Evolutionary conservation across 2,329 filamentous ascomycete species (phyloP), one percentile per base, ranked within the genome.

Genomic region (Hypoxylon rubiginosum): DNA sequence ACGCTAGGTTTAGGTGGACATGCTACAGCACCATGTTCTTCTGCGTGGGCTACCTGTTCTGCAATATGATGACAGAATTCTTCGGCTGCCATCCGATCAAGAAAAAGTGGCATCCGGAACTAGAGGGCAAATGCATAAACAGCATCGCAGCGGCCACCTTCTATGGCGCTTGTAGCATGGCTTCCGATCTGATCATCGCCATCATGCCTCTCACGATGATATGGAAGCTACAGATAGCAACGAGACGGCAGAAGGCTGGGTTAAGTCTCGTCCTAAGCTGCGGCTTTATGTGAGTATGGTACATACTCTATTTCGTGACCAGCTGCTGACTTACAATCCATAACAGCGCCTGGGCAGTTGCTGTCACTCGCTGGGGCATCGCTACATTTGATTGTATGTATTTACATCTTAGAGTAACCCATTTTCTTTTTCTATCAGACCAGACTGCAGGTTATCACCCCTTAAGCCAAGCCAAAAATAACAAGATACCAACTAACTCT

Each of bases 41-140:
- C 15, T 82, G 76, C 73, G 86, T 86, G 34, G 88, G 84, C 67
- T 87, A 78, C 0, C 86, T 90, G 10, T 91, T 83, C 52, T 90
- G 86, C 54, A 86, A 77, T 73, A 91, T 84, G 11, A 89, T 68
- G 19, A 73, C 69, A 49, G 69, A 73, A 48, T 73, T 73, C 57
- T 48, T 73, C 45, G 71, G 71, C 4, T 73, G 71, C 60, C 58
- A 67, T n/a, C 71, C 71, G 19, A 72, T 71, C 53, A 46, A 32
- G 17, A 73, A 73, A 56, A 73, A 71, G 63, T 73, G 71, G 71
- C 30, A 68, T 8, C 66, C 69, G 24, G 45, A 30, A 8, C 13
- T 68, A 11, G 66, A 66, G 17, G 71, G 71, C 7, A 28, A 55
- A 3, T 73, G 71, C 63, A 69, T 73, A 50, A 67, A 73, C 39